These are phyloP conservation scores for Dendrocalamus latiflorus DNA, from an alignment of 202 grass and related monocot species.

Conservation along the genomic window DNA sequence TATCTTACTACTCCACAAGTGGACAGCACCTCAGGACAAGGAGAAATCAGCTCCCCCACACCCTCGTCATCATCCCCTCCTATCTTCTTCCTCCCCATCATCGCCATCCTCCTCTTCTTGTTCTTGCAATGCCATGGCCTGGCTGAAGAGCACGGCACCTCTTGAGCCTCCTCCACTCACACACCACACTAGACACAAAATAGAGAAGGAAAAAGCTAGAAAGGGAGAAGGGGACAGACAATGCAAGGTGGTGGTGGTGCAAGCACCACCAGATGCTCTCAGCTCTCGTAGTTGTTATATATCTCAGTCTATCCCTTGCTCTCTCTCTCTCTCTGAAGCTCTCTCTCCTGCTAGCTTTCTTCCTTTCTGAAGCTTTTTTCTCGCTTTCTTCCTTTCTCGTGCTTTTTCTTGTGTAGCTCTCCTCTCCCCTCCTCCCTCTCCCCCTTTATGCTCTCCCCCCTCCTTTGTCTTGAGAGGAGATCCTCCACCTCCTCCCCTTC, in stretches of 20 bases:
- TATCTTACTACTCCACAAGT: conserved; percentile 56
- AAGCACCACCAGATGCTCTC: too few relatives aligned
- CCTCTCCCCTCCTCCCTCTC: not conserved
- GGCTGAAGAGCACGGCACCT: not conserved
- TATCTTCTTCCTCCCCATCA: not conserved
- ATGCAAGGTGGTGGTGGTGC: conserved; percentile 5
- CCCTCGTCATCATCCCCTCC: not conserved
- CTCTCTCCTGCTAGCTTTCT: not conserved
- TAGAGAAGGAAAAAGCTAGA: not conserved
- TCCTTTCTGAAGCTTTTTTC: not conserved
- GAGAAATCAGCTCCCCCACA: conserved; percentile 28
- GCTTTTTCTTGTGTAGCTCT: conserved; percentile 14
- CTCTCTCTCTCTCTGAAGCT: conserved; percentile 2
- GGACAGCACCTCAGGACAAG: conserved; percentile 41
- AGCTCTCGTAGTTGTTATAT: not conserved
- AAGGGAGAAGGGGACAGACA: not conserved
- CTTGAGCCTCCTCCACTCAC: not conserved
- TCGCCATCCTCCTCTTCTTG: conserved; percentile 12
- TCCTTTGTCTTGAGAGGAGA: conserved; percentile 30
- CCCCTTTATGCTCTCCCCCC: conserved; percentile 36
- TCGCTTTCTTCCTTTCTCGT: not conserved
- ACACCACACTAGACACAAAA: not conserved
- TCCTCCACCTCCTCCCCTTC: conserved; percentile 4
- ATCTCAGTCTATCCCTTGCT: not conserved
- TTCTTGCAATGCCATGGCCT: conserved; percentile 38